These are phyloP conservation scores for Eucalyptus decipiens DNA, from an alignment of 345 rosid species.

Conservation along the genomic window DNA sequence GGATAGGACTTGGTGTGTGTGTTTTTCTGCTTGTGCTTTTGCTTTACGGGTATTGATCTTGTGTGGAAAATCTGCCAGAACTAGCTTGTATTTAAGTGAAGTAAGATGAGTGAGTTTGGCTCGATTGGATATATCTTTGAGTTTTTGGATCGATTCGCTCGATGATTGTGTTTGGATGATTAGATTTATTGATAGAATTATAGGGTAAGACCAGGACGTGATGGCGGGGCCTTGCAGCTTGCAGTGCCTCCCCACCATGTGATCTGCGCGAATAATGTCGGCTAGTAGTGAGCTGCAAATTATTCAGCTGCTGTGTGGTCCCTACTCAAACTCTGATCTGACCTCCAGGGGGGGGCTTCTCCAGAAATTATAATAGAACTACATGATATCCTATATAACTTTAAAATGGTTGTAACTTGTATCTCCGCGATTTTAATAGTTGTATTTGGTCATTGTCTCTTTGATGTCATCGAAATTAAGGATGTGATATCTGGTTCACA, in stretches of 20 bases:
- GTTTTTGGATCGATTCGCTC: background rate
- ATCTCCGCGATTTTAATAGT: background rate
- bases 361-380: background rate
- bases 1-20: background rate
- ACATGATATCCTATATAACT: background rate
- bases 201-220: background rate
- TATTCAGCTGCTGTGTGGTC: background rate
- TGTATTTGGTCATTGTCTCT: background rate
- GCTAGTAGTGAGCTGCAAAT: background rate
- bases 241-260: background rate
- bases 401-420: background rate
- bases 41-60: background rate
- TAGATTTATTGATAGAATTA: background rate
- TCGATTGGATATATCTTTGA: background rate
- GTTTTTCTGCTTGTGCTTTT: background rate
- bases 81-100: background rate
- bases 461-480: background rate
- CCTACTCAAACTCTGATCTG: background rate
- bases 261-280: background rate
- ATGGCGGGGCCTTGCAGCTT: background rate
- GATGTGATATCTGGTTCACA: background rate
- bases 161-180: background rate
- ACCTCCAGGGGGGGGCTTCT: background rate
- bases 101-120: background rate
- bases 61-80: background rate